Evolutionary conservation across 148 eudicot species (phyloP).

Genomic region (Rheum nobile): DNA sequence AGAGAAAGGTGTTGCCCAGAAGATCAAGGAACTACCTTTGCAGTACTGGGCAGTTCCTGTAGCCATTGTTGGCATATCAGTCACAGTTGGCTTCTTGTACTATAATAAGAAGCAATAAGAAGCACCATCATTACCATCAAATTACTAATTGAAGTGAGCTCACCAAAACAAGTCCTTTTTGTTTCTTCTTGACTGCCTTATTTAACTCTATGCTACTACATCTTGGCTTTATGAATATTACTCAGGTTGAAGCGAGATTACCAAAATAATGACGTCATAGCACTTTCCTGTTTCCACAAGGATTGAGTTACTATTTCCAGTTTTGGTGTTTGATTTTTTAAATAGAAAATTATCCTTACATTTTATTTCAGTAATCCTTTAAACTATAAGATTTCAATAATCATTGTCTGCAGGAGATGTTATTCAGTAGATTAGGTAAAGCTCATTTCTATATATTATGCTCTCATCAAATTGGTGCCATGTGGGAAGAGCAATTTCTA

Average conservation of each 20-base stretch:
- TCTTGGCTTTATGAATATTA: neutral
- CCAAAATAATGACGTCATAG: too few species aligned
- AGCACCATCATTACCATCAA: neutral
- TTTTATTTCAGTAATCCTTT: too few species aligned
- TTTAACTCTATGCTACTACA: neutral
- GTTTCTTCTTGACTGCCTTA: neutral
- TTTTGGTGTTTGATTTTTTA: too few species aligned
- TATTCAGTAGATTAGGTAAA: neutral
- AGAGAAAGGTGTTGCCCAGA: slow-evolving; percentile 24
- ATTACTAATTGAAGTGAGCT: neutral
- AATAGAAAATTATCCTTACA: too few species aligned
- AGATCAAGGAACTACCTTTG: slow-evolving; percentile 35
- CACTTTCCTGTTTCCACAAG: too few species aligned
- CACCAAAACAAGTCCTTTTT: neutral
- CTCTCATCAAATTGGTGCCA: neutral
- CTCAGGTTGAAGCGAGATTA: neutral
- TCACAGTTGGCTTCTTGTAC: slow-evolving; percentile 43
- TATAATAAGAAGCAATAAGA: slow-evolving; percentile 34
- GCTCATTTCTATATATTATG: neutral
- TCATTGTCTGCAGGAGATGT: too few species aligned
- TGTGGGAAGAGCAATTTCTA: too few species aligned
- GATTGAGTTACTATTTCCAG: too few species aligned
- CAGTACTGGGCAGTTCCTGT: slow-evolving; percentile 60
- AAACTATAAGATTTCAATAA: too few species aligned
- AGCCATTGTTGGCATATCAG: slow-evolving; percentile 43